These are phyloP conservation scores for Tetrahymena thermophila DNA, from an alignment of 73 alveolate species.

Conservation along the genomic window DNA sequence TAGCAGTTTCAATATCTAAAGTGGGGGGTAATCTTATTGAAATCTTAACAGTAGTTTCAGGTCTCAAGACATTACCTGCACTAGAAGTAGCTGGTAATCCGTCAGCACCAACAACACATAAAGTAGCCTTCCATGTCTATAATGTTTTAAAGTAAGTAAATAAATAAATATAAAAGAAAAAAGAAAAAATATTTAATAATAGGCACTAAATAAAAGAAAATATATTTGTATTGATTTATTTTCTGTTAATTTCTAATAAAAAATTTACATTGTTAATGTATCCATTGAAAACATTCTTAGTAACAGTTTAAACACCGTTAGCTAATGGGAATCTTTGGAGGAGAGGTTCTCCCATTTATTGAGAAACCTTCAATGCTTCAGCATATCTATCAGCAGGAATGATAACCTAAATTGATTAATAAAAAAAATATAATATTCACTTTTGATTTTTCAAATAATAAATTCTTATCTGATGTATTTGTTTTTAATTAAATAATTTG, in stretches of 20 bases:
- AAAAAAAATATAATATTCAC: no score
- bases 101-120: slow-evolving; percentile 73
- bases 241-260: background rate
- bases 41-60: slow-evolving; percentile 62
- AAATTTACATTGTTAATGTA: background rate
- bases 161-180: background rate
- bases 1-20: slow-evolving; percentile 64
- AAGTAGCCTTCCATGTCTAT: slow-evolving; percentile 75
- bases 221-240: no score
- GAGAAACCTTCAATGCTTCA: background rate
- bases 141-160: background rate
- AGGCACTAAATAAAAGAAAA: background rate
- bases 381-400: background rate
- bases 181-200: background rate
- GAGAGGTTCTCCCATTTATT: background rate
- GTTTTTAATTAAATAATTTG: no score
- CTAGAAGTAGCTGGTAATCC: slow-evolving; percentile 78
- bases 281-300: background rate
- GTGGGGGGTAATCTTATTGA: slow-evolving; percentile 92
- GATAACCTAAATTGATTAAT: background rate
- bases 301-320: background rate
- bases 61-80: slow-evolving; percentile 90
- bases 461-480: no score
- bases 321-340: background rate
- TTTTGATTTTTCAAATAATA: no score